Conservation (phyloP, 2,329 filamentous ascomycete genomes). For the Grosmannia clavigera region DNA sequence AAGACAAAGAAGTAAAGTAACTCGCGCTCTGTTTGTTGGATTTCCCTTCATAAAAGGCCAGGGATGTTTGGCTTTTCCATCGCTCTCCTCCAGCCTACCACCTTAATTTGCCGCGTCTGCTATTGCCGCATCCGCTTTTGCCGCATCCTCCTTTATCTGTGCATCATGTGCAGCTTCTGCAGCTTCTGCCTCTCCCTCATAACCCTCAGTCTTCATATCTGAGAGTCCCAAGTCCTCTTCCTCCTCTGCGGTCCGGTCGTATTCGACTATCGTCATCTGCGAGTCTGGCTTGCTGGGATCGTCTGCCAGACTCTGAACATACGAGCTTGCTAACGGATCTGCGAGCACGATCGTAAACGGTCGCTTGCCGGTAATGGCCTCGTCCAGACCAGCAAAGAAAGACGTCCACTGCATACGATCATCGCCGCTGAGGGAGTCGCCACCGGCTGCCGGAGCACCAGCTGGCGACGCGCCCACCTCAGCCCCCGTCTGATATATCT, state of each 20-base stretch:
- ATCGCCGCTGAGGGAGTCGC: constrained; percentile 60
- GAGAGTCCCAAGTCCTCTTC: constrained; percentile 82
- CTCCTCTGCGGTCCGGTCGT: constrained; percentile 79
- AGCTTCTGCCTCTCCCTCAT: constrained; percentile 45
- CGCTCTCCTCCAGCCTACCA: not conserved
- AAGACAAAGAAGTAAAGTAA: not conserved
- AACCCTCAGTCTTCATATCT: constrained; percentile 89
- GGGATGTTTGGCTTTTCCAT: not conserved
- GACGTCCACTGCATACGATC: constrained; percentile 62
- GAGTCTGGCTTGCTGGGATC: constrained; percentile 59
- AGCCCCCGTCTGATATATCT: constrained; percentile 61
- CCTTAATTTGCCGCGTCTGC: not conserved
- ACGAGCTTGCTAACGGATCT: constrained; percentile 85
- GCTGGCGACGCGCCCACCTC: constrained; percentile 27
- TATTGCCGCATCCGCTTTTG: not conserved
- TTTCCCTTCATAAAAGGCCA: not conserved
- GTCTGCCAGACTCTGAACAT: constrained; percentile 78
- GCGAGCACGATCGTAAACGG: constrained; percentile 74
- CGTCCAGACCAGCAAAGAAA: constrained; percentile 69
- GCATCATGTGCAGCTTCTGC: not conserved
- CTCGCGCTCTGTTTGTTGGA: not conserved
- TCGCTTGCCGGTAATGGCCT: constrained; percentile 67
- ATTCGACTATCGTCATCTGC: constrained; percentile 70
- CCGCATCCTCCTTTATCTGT: not conserved
- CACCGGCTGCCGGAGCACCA: constrained; percentile 35